Percentiles rank a stretch among this genome's conserved stretches.
These are phyloP conservation scores for Didymella lethalis DNA, from an alignment of 2,329 filamentous ascomycete species.

Conservation along the genomic window DNA sequence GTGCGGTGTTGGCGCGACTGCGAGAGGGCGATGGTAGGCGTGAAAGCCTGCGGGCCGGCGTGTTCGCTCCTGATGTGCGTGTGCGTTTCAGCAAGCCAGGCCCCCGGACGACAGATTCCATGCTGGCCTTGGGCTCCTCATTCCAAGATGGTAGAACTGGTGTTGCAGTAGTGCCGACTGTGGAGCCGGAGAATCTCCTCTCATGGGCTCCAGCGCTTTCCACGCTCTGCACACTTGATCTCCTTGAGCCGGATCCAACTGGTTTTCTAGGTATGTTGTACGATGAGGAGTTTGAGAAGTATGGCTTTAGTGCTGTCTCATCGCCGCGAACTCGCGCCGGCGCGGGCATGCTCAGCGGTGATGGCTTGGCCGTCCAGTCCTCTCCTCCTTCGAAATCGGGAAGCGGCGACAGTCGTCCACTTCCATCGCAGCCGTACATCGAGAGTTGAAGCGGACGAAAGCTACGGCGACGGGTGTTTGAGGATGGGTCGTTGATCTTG, in stretches of 20 bases:
- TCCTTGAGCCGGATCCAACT: constrained; percentile 39
- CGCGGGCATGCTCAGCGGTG: constrained; percentile 43
- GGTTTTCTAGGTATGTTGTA: constrained; percentile 47
- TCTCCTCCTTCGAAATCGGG: constrained; percentile 48
- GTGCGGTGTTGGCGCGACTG: constrained; percentile 47
- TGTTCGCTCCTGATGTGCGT: constrained; percentile 35
- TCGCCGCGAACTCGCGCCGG: constrained; percentile 45
- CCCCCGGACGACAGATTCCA: constrained; percentile 31
- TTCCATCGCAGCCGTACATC: constrained; percentile 47
- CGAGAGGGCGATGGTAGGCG: constrained; percentile 46
- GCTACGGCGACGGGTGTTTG: constrained; percentile 44
- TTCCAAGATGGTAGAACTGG: constrained; percentile 37
- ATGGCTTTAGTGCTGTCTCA: constrained; percentile 39
- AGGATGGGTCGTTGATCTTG: constrained; percentile 44
- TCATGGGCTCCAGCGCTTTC: constrained; percentile 31
- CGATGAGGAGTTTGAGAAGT: constrained; percentile 38
- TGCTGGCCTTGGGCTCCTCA: constrained; percentile 34
- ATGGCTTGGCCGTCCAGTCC: constrained; percentile 36
- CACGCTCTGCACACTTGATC: constrained; percentile 43
- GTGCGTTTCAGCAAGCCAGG: constrained; percentile 37
- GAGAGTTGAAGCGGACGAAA: constrained; percentile 52
- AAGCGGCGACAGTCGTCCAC: constrained; percentile 47
- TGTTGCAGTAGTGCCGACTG: constrained; percentile 33
- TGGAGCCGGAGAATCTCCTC: constrained; percentile 33
- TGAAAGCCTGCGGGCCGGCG: constrained; percentile 39